A percentile compares a stretch with the other conserved stretches of the same genome.
Conservation (phyloP, 495 filamentous ascomycete species). For the Penicillium pulvis region DNA sequence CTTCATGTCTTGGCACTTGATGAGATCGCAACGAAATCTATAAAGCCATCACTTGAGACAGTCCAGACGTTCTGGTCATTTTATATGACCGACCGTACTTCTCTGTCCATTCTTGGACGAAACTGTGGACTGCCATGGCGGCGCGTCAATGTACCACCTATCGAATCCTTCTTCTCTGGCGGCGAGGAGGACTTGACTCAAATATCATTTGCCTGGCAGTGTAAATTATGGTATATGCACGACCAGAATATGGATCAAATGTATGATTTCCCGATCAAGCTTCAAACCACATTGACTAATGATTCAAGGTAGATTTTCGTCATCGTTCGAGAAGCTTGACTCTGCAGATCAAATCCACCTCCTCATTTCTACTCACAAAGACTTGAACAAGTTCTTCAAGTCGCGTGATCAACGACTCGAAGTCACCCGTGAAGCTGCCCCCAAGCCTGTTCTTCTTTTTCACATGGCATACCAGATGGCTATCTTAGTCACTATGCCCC, state of each 20-base stretch:
- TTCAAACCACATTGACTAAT: background rate
- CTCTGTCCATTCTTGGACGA: slow-evolving; percentile 14
- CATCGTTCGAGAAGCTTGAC: background rate
- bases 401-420: slow-evolving; percentile 1
- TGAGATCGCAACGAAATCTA: slow-evolving; percentile 3
- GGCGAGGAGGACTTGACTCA: background rate
- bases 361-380: background rate
- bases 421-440: background rate
- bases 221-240: slow-evolving; percentile 19
- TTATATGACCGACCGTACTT: slow-evolving; percentile 15
- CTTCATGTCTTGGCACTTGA: slow-evolving; percentile 14
- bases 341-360: background rate
- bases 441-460: slow-evolving; percentile 14
- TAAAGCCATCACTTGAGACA: background rate
- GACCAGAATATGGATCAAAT: slow-evolving; percentile 19
- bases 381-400: background rate
- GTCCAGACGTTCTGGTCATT: slow-evolving; percentile 17
- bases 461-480: slow-evolving; percentile 19
- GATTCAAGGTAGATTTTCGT: background rate
- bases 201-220: slow-evolving; percentile 18
- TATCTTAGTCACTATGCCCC: slow-evolving; percentile 13
- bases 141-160: slow-evolving; percentile 12
- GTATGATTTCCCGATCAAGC: background rate
- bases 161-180: slow-evolving; percentile 6
- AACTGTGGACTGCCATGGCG: slow-evolving; percentile 16